Base-by-base conservation (phyloP, 2,329 filamentous ascomycete genomes). In the Sarocladium strictum region DNA sequence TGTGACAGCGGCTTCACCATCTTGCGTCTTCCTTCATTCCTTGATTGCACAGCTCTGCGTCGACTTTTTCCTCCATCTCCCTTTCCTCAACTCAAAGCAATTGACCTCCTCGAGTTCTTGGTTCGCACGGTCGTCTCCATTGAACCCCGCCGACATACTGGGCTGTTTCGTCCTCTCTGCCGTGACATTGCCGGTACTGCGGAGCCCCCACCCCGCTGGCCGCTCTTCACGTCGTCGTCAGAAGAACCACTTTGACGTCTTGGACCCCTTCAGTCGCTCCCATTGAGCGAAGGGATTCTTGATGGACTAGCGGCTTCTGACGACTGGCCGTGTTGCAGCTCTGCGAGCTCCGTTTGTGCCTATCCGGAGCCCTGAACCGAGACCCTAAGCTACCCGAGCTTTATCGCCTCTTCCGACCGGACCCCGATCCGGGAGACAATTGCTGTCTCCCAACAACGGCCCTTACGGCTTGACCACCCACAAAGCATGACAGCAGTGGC, bases 271-370 rank as follows among this genome's bases (percentile, higher is more conserved):
- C 45, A 24, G 26, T 47, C 38, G 35, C 47, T 37, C 24, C 43
- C 27, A 51, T 47, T 29, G 24, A 51, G 35, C 43, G 17, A 29
- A 21, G 53, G 45, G 62, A 57, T 59, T 63, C 65, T 72, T 68
- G 62, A 72, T 71, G 69, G 68, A 69, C 67, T 64, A 60, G 63
- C 62, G 62, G 66, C 65, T 63, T 61, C 64, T 68, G 68, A 64
- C 64, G 63, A 63, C 62, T 63, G 65, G 69, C 65, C 58, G 61
- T 64, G 62, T 63, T 62, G 63, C 61, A 61, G 50, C 50, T 32
- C 50, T 53, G 11, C 12, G 17, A 53, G 19, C 63, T 58, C 59
- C 57, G 63, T 63, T 63, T 62, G 60, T 61, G 63, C 57, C 58
- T 58, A 59, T 57, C 61, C 58, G 58, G 56, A 59, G 47, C n/a